phyloP scores from a whole-genome alignment of 495 filamentous ascomycete genomes.

The Hypoxylon trugodes region DNA sequence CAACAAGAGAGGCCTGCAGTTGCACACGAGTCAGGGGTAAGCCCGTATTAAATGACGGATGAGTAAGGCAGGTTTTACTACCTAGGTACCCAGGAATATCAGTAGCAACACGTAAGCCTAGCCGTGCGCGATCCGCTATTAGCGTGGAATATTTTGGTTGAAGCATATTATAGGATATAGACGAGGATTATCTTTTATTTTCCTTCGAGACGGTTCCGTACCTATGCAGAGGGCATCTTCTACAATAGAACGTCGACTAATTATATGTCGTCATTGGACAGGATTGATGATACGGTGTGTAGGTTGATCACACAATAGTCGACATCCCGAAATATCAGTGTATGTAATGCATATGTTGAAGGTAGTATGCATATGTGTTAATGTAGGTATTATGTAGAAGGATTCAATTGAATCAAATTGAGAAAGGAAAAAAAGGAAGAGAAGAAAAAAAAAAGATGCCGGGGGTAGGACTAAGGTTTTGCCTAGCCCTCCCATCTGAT shows the following conservation, averaged over 20 bases:
- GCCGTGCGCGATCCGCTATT: conserved; percentile 19
- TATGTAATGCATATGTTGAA: too few relatives aligned
- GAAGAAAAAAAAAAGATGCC: conserved; percentile 1
- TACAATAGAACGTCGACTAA: background rate
- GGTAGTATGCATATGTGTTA: too few relatives aligned
- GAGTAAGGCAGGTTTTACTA: background rate
- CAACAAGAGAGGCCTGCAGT: conserved; percentile 8
- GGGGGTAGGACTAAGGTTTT: conserved; percentile 8
- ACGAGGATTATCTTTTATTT: conserved; percentile 3
- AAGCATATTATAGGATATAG: conserved; percentile 10
- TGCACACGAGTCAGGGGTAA: too few relatives aligned
- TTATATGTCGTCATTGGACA: conserved; percentile 10
- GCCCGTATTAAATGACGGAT: background rate
- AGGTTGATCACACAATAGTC: conserved; percentile 16
- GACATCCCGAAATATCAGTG: conserved; percentile 14
- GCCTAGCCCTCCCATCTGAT: conserved; percentile 28
- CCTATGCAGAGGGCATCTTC: background rate
- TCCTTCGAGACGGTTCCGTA: conserved; percentile 9
- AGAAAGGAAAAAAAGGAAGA: background rate
- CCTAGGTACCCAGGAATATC: background rate
- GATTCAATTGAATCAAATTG: conserved; percentile 25
- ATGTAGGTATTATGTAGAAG: too few relatives aligned
- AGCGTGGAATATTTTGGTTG: conserved; percentile 15
- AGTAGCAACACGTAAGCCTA: too few relatives aligned
- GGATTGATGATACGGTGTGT: conserved; percentile 5